A percentile compares a stretch with the other conserved stretches of the same genome.
Evolutionary conservation across 495 filamentous ascomycete species (phyloP).

Genomic region (Hypoxylon fuscum): DNA sequence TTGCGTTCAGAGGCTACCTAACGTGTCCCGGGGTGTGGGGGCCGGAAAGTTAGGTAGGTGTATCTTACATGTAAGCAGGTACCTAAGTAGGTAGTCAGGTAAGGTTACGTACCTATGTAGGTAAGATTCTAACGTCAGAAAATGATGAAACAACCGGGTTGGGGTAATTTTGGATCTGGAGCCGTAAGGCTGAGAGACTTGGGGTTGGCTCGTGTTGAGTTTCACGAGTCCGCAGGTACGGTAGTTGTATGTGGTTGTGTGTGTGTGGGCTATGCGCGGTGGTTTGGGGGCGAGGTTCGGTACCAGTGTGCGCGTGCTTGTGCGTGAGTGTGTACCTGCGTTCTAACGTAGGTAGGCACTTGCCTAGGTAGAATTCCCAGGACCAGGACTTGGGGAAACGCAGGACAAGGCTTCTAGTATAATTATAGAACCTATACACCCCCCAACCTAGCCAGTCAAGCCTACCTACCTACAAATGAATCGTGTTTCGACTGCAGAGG

Average conservation of each 20-base stretch:
- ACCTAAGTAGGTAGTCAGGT: too few relatives aligned
- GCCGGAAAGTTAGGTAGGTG: not conserved
- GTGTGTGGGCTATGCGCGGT: constrained; percentile 12
- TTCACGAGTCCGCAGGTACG: constrained; percentile 1
- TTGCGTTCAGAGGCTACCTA: not conserved
- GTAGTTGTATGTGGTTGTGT: too few relatives aligned
- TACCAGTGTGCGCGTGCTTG: not conserved
- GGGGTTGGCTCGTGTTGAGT: constrained; percentile 15
- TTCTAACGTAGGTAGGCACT: too few relatives aligned
- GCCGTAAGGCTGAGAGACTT: constrained; percentile 22
- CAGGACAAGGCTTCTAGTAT: constrained; percentile 4
- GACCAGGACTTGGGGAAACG: not conserved
- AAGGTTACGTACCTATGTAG: too few relatives aligned
- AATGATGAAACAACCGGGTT: constrained; percentile 8
- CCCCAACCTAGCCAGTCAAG: constrained; percentile 1
- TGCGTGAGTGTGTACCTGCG: too few relatives aligned
- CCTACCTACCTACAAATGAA: not conserved
- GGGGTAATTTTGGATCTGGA: constrained; percentile 13
- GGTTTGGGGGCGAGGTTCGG: constrained; percentile 9
- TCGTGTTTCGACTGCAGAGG: constrained; percentile 8
- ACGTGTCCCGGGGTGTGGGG: not conserved
- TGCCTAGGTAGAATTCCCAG: constrained; percentile 9
- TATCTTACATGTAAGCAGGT: too few relatives aligned
- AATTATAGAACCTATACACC: constrained; percentile 31
- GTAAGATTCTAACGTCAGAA: constrained; percentile 1